Percentiles rank a stretch among this genome's conserved stretches.
Evolutionary conservation across 208 protist species (phyloP).

Genomic region (Trypanosomatidae sp.): DNA sequence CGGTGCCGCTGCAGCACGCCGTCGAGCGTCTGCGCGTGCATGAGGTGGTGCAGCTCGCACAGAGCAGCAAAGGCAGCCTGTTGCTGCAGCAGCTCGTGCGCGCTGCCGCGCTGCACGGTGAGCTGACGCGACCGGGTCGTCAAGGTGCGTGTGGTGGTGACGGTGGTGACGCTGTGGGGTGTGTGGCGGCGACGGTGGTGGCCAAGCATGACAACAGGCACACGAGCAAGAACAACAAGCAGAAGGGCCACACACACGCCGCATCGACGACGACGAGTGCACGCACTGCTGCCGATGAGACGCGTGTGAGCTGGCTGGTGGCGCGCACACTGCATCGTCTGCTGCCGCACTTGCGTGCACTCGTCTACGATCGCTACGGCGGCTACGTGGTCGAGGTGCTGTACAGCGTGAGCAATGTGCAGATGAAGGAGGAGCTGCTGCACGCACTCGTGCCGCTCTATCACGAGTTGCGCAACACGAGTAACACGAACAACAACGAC

Average conservation of each 20-base stretch:
- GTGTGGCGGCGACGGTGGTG: too few relatives aligned
- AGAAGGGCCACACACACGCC: too few relatives aligned
- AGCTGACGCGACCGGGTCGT: too few relatives aligned
- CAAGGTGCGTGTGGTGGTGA: too few relatives aligned
- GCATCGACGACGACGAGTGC: too few relatives aligned
- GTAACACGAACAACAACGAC: neutral
- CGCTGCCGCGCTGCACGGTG: conserved; percentile 8
- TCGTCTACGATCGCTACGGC: conserved; percentile 49
- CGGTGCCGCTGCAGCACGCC: conserved; percentile 31
- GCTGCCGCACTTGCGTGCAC: conserved; percentile 13
- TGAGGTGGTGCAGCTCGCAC: conserved; percentile 30
- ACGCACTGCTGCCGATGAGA: neutral
- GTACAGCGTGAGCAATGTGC: conserved; percentile 44
- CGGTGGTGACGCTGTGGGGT: too few relatives aligned
- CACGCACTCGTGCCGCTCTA: conserved; percentile 59
- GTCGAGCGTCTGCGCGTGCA: conserved; percentile 55
- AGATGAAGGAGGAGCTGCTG: conserved; percentile 69
- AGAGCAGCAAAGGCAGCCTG: conserved; percentile 44
- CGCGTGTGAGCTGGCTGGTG: conserved; percentile 6
- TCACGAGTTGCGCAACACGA: conserved; percentile 8
- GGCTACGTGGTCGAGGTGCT: conserved; percentile 65
- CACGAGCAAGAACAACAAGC: too few relatives aligned
- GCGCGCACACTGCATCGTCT: conserved; percentile 49
- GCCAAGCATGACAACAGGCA: too few relatives aligned
- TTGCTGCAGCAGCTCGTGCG: conserved; percentile 73